Conservation (phyloP, 2,329 filamentous ascomycete genomes). For the Alternaria consortialis region DNA sequence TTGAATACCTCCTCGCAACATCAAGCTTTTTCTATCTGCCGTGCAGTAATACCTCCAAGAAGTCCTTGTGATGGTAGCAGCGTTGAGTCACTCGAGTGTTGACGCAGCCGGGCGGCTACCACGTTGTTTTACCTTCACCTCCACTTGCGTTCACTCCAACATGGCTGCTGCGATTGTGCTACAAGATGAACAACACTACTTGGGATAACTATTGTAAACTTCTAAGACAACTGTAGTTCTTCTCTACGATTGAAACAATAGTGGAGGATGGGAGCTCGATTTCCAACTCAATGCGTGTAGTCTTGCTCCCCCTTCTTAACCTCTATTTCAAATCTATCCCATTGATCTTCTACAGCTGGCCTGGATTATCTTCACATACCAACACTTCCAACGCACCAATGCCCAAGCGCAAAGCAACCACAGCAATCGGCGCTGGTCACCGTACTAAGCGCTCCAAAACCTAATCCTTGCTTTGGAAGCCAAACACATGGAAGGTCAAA, state of each 20-base stretch:
- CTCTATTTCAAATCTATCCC: not conserved
- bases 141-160: not conserved
- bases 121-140: not conserved
- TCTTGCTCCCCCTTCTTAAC: not conserved
- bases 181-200: not conserved
- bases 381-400: not conserved
- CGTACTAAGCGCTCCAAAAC: not conserved
- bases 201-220: not conserved
- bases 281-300: not conserved
- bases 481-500: constrained; percentile 10
- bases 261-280: not conserved
- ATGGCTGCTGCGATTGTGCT: not conserved
- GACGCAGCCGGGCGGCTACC: not conserved
- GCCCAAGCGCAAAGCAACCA: constrained; percentile 13
- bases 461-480: constrained; percentile 15
- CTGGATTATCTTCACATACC: not conserved
- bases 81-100: not conserved
- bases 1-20: not conserved
- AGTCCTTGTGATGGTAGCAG: not conserved
- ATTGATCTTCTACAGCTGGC: not conserved
- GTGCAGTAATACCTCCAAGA: not conserved
- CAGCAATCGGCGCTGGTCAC: not conserved
- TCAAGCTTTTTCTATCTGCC: not conserved
- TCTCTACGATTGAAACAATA: not conserved
- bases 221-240: not conserved